Evolutionary conservation across 164 flowering plant species (phyloP), one percentile per base, ranked within the genome.

Genomic region (Aristolochia fimbriata): DNA sequence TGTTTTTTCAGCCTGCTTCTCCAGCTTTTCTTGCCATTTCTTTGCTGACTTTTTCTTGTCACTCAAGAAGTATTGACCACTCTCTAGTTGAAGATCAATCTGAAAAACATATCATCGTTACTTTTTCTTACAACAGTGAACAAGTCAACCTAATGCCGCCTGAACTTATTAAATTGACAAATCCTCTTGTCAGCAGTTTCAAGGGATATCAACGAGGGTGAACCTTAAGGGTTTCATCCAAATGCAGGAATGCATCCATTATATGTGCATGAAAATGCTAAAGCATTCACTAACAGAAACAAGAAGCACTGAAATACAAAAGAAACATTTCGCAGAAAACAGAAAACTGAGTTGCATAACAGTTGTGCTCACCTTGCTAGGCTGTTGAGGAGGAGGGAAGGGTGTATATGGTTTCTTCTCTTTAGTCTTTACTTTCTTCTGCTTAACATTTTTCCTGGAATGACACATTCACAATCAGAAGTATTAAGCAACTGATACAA

Each of bases 331-430:
- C 12, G 30, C 14, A 13, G 22, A 49, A 49, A 49, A 17, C 6
- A 15, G 22, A 49, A 49, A 20, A 49, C 14, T 3, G 6, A 49
- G 16, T 6, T 11, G 19, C 52, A 1, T 6, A 2, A 65, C 43
- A 41, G 22, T 51, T 43, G 16, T 47, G 41, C 73, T 81, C n/a
- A 90, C 99, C 91, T 90, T 88, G 58, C 96, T 86, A 68, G 96
- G 99, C 55, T 48, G 95, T 67, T 78, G 99, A 63, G 94, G 92
- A 63, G 97, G 97, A 62, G 99, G 99, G 80, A 86, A 90, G 2
- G 99, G 97, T 23, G 97, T 88, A 65, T 90, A 88, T 52, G 83
- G 83, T 74, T 85, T 88, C 96, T 88, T 93, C 75, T 88, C 85
- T 68, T 86, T 86, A 62, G 77, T 63, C 76, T 82, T 86, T 19